Base-by-base conservation (phyloP, 2,329 filamentous ascomycete genomes). In the Aspergillus versicolor region DNA sequence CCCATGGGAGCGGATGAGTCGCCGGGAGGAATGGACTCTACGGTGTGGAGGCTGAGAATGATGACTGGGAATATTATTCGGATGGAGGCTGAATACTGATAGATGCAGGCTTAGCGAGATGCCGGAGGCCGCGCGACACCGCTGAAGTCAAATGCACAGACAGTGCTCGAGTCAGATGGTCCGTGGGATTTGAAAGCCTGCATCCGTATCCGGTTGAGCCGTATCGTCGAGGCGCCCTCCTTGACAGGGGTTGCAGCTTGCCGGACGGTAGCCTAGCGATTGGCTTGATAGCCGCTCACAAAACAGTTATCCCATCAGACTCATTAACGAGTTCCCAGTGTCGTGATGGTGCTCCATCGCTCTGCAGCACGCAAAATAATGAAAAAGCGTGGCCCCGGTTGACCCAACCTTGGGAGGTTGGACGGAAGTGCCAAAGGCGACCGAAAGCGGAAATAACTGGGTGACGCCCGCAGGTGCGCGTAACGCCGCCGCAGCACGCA, bases 401-500 rank as follows among this genome's bases (percentile, higher is more conserved):
- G 38, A 55, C 53, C 53, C 15, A 45, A 43, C 9, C 34, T 45
- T 52, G 19, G 24, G 30, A 27, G 30, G 43, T 45, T 40, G 30
- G 37, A 21, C 19, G 34, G 37, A 21, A 24, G 34, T 42, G 43
- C 44, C 43, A 47, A 54, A 37, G 24, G 22, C 5, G 27, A 22
- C 52, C 52, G 44, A 19, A 48, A 42, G 15, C 30, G 50, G 50
- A 50, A 58, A 52, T 45, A 40, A 42, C 45, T 46, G 53, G 40
- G 47, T 37, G 24, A 19, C 9, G 27, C 24, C 24, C 8, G 24
- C 44, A 46, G 9, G 24, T 34, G 41, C 43, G 22, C 47, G 32
- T 49, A 37, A 37, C 34, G 17, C 42, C 21, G 34, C 51, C 49
- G 47, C 55, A 43, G 32, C 52, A 58, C 53, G 58, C 63, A 61